phyloP scores from a whole-genome alignment of 306 rosid species.

The Carpinus viminea region DNA sequence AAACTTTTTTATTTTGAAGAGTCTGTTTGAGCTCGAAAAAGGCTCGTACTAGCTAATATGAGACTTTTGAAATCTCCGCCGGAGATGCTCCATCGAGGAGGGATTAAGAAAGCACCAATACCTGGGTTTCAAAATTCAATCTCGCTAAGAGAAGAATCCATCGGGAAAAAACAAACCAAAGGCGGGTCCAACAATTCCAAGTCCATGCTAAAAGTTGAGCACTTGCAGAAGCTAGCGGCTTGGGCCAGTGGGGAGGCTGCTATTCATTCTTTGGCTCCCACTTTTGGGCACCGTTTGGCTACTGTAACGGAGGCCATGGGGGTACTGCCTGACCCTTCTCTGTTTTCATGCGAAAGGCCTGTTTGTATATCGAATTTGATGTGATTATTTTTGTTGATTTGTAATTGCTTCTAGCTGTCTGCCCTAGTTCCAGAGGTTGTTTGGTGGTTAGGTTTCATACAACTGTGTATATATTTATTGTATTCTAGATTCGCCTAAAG shows the following conservation, averaged over 20 bases:
- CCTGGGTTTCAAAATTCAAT: slow-evolving; percentile 28
- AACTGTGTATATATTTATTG: not conserved
- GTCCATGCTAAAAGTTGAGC: slow-evolving; percentile 49
- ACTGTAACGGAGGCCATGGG: slow-evolving; percentile 51
- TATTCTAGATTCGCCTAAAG: not conserved
- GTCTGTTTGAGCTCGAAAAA: too few species aligned
- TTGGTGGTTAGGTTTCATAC: not conserved
- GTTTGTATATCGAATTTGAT: not conserved
- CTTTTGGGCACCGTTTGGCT: slow-evolving; percentile 62
- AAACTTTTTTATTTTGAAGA: too few species aligned
- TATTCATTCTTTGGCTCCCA: slow-evolving; percentile 66
- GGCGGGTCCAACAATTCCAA: slow-evolving; percentile 36
- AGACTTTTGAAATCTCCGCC: too few species aligned
- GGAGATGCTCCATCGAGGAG: slow-evolving; percentile 20
- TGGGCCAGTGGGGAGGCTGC: slow-evolving; percentile 59
- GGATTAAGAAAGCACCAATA: slow-evolving; percentile 14
- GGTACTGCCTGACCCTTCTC: slow-evolving; percentile 47
- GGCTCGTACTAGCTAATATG: too few species aligned
- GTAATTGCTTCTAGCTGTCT: not conserved
- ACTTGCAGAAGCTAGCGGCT: slow-evolving; percentile 54
- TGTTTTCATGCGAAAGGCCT: slow-evolving; percentile 70
- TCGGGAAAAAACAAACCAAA: slow-evolving; percentile 54
- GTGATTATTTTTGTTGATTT: not conserved
- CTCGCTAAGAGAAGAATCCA: slow-evolving; percentile 66
- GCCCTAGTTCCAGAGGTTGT: not conserved